These are phyloP conservation scores for Acrasis kona DNA, from an alignment of 78 protist species.

Conservation along the genomic window DNA sequence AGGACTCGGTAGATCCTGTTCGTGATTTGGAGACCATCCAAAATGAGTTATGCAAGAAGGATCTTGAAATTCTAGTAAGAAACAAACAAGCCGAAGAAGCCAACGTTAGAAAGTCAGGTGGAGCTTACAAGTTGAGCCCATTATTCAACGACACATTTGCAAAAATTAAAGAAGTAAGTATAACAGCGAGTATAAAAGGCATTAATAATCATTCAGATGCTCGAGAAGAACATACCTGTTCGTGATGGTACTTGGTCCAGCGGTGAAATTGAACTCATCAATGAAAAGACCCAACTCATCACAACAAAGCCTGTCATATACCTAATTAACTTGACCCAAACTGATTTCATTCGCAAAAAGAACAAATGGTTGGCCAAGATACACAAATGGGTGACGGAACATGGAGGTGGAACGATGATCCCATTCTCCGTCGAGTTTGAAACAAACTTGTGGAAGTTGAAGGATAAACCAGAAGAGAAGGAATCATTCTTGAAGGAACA, in stretches of 20 bases:
- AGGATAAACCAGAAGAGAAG: not conserved
- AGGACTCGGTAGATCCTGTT: conserved; percentile 84
- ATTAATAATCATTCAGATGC: not conserved
- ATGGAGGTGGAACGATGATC: conserved; percentile 58
- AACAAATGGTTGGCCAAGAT: conserved; percentile 77
- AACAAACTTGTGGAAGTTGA: not conserved
- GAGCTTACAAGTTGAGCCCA: not conserved
- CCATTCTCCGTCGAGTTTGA: conserved; percentile 74
- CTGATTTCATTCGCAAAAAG: conserved; percentile 76
- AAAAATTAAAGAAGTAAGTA: no score
- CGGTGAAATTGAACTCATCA: conserved; percentile 54
- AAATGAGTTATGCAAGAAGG: conserved; percentile 74
- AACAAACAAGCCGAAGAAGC: not conserved
- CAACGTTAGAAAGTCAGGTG: not conserved
- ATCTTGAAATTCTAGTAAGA: conserved; percentile 36
- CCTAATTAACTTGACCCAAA: conserved; percentile 72
- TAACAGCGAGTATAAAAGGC: no score
- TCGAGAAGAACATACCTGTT: not conserved
- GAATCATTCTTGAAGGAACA: conserved; percentile 4
- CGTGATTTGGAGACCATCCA: conserved; percentile 78
- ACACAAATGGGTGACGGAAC: conserved; percentile 53
- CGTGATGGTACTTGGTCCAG: not conserved
- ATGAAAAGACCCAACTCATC: conserved; percentile 41
- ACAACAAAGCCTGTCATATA: conserved; percentile 88
- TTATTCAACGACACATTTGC: not conserved